phyloP scores from a whole-genome alignment of 768 basidiomycete genomes.

The Jaapia argillacea region DNA sequence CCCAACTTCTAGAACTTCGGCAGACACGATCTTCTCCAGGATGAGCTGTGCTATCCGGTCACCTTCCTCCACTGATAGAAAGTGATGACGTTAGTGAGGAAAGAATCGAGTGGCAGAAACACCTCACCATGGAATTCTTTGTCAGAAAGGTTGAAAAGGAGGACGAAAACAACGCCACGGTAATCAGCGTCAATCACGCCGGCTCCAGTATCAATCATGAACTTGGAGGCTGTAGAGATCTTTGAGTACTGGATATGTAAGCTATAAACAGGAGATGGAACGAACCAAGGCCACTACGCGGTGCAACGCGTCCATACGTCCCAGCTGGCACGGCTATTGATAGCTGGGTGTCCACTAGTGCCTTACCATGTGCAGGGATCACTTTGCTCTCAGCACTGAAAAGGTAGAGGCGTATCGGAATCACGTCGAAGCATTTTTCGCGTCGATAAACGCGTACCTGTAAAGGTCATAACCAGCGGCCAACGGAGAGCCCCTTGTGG shows the following conservation, averaged over 20 bases:
- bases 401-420: not conserved
- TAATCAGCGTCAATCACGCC: constrained; percentile 98
- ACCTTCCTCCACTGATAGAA: constrained; percentile 69
- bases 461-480: constrained; percentile 96
- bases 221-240: constrained; percentile 61
- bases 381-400: constrained; percentile 73
- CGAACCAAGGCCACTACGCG: constrained; percentile 89
- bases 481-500: constrained; percentile 77
- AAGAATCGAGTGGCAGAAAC: constrained; percentile 1
- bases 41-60: constrained; percentile 97
- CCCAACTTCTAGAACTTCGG: constrained; percentile 78
- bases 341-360: constrained; percentile 82
- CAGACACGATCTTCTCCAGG: constrained; percentile 81
- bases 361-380: constrained; percentile 87
- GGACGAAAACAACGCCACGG: constrained; percentile 80
- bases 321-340: constrained; percentile 90
- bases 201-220: constrained; percentile 96
- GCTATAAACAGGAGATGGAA: not conserved
- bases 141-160: constrained; percentile 90
- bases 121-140: constrained; percentile 73
- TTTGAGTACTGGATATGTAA: not conserved
- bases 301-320: constrained; percentile 95
- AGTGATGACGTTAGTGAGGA: not conserved
- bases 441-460: constrained; percentile 40
- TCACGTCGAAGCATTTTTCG: not conserved